A percentile compares a stretch with the other conserved stretches of the same genome.
These are phyloP conservation scores for Argentina anserina DNA, from an alignment of 306 rosid species.

Conservation along the genomic window DNA sequence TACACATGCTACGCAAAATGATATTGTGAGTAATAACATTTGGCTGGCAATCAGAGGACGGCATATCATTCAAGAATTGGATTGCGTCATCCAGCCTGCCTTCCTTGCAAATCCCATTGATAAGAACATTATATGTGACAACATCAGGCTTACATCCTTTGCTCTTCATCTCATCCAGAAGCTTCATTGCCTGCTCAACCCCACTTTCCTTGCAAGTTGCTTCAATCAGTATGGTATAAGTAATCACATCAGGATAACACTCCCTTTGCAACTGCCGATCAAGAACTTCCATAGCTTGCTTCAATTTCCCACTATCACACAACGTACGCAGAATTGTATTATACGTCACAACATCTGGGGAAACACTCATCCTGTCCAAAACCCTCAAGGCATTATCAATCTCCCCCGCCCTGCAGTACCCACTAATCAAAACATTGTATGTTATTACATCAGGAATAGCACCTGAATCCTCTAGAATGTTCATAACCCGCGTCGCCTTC, in stretches of 20 bases:
- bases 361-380: conserved; percentile 78
- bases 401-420: conserved; percentile 83
- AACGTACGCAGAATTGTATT: conserved; percentile 74
- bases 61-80: conserved; percentile 53
- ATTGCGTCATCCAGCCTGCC: conserved; percentile 87
- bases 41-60: conserved; percentile 68
- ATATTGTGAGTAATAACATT: conserved; percentile 80
- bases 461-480: conserved; percentile 71
- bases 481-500: conserved; percentile 68
- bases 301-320: conserved; percentile 75
- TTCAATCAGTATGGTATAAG: conserved; percentile 86
- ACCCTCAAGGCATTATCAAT: conserved; percentile 65
- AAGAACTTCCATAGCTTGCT: conserved; percentile 89
- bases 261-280: conserved; percentile 63
- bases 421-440: conserved; percentile 80
- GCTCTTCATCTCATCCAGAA: conserved; percentile 78
- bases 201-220: conserved; percentile 90
- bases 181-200: conserved; percentile 80
- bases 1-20: conserved; percentile 82
- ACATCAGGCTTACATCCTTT: conserved; percentile 92
- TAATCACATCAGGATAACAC: conserved; percentile 91
- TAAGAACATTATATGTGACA: conserved; percentile 83
- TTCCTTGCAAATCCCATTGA: conserved; percentile 88
- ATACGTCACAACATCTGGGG: conserved; percentile 84
- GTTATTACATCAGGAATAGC: conserved; percentile 80